Evolutionary conservation across 176 grass and related monocot genomes (phyloP).

Genomic region (Zizania latifolia): DNA sequence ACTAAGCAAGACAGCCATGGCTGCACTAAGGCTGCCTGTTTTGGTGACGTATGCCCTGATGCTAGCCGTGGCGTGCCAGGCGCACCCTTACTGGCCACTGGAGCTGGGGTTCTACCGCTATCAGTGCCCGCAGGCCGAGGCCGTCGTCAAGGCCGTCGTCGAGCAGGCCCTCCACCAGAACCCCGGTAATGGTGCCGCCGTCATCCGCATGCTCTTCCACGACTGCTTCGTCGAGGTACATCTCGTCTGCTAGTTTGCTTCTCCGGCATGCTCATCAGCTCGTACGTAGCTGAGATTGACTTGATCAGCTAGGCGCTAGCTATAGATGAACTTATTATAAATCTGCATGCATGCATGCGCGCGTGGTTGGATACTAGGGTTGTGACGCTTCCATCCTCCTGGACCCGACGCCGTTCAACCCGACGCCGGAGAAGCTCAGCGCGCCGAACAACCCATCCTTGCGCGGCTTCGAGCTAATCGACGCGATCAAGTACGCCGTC

Average conservation of each 20-base stretch:
- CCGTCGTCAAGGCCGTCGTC: background rate
- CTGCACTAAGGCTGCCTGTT: background rate
- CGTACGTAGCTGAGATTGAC: background rate
- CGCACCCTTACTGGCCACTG: conserved; percentile 13
- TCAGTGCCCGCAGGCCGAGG: conserved; percentile 21
- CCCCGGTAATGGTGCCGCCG: conserved; percentile 17
- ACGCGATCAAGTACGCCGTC: background rate
- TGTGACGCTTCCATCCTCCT: background rate
- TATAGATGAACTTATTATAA: too few species aligned
- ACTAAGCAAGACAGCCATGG: too few species aligned
- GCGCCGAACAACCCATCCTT: background rate
- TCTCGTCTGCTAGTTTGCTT: too few species aligned
- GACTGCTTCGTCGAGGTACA: conserved; percentile 40
- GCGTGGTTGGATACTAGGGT: background rate
- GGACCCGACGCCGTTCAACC: background rate
- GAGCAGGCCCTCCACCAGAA: background rate
- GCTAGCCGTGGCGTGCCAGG: background rate
- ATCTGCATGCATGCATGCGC: too few species aligned
- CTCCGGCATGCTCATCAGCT: too few species aligned
- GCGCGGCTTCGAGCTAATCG: background rate
- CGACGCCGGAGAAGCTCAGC: background rate
- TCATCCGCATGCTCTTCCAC: conserved; percentile 45
- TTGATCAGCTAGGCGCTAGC: too few species aligned
- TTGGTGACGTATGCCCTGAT: background rate
- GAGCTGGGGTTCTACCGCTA: conserved; percentile 24